These are phyloP conservation scores for Candida sp. DNA, from an alignment of 1,139 yeast species.

Conservation along the genomic window DNA sequence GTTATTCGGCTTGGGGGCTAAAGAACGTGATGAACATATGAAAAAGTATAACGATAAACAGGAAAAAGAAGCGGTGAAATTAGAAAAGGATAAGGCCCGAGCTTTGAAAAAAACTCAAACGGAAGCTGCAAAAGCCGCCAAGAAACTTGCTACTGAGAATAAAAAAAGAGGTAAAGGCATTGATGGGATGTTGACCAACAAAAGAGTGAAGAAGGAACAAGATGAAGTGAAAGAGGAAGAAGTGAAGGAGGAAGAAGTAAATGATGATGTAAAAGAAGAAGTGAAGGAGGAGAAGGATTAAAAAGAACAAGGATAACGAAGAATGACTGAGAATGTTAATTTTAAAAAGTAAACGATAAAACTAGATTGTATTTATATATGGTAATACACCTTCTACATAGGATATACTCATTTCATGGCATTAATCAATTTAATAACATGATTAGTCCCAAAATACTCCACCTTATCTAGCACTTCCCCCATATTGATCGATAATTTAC, in stretches of 20 bases:
- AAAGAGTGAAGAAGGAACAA: conserved; percentile 10
- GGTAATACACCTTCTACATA: no score
- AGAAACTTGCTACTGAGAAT: conserved; percentile 6
- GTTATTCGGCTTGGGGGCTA: conserved; percentile 53
- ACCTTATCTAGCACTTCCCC: not conserved
- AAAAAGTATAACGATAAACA: conserved; percentile 37
- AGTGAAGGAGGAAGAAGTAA: not conserved
- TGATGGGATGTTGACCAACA: conserved; percentile 15
- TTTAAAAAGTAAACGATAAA: no score
- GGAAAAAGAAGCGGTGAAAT: conserved; percentile 11
- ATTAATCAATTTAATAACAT: not conserved
- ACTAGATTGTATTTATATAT: no score
- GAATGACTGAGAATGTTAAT: no score
- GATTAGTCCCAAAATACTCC: not conserved
- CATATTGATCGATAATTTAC: not conserved
- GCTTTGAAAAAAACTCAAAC: not conserved
- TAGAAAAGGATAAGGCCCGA: not conserved
- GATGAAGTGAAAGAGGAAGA: not conserved
- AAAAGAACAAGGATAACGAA: no score
- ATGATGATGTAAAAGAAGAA: not conserved
- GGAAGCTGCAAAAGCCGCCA: conserved; percentile 5
- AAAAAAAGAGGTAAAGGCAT: conserved; percentile 16
- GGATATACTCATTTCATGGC: not conserved
- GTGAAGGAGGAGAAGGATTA: not conserved
- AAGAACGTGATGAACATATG: conserved; percentile 51